Evolutionary conservation across 2,329 filamentous ascomycete species (phyloP).

Genomic region (Rasamsonia emersonii): DNA sequence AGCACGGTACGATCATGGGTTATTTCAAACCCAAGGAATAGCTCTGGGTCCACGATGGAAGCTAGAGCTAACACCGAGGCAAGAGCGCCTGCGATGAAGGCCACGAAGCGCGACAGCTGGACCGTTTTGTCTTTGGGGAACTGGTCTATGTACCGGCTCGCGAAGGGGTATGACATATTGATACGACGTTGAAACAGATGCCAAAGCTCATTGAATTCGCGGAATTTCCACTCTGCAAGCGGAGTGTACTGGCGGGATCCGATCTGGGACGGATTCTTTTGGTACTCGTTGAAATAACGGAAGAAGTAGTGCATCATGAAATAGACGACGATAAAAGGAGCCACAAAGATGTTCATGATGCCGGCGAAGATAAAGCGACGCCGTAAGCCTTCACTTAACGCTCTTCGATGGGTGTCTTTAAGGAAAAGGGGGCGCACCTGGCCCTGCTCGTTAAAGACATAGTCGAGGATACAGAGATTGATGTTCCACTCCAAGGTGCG

Average conservation of each 20-base stretch:
- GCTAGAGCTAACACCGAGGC: slow-evolving; percentile 76
- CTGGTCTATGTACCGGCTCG: slow-evolving; percentile 84
- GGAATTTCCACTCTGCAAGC: slow-evolving; percentile 94
- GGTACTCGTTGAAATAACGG: slow-evolving; percentile 94
- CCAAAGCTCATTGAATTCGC: slow-evolving; percentile 93
- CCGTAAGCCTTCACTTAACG: slow-evolving; percentile 69
- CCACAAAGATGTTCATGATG: slow-evolving; percentile 74
- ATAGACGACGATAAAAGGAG: slow-evolving; percentile 80
- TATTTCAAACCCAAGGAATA: slow-evolving; percentile 87
- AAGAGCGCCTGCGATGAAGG: slow-evolving; percentile 79
- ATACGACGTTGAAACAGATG: slow-evolving; percentile 84
- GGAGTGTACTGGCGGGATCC: slow-evolving; percentile 88
- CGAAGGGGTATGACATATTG: slow-evolving; percentile 92
- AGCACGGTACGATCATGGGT: slow-evolving; percentile 79
- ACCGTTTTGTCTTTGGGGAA: slow-evolving; percentile 94
- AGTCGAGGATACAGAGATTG: slow-evolving; percentile 81
- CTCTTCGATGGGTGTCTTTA: slow-evolving; percentile 68
- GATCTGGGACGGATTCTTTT: slow-evolving; percentile 81
- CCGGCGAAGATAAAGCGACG: slow-evolving; percentile 75
- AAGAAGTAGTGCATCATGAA: slow-evolving; percentile 86
- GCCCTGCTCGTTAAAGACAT: slow-evolving; percentile 82
- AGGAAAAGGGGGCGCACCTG: slow-evolving; percentile 82
- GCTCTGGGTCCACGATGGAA: slow-evolving; percentile 79
- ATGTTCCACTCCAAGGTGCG: slow-evolving; percentile 88
- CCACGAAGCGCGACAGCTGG: slow-evolving; percentile 72